A percentile compares a stretch with the other conserved stretches of the same genome.
These are phyloP conservation scores for Zancudomyces culisetae DNA, from an alignment of 371 early-diverging fungal genomes.

Conservation along the genomic window DNA sequence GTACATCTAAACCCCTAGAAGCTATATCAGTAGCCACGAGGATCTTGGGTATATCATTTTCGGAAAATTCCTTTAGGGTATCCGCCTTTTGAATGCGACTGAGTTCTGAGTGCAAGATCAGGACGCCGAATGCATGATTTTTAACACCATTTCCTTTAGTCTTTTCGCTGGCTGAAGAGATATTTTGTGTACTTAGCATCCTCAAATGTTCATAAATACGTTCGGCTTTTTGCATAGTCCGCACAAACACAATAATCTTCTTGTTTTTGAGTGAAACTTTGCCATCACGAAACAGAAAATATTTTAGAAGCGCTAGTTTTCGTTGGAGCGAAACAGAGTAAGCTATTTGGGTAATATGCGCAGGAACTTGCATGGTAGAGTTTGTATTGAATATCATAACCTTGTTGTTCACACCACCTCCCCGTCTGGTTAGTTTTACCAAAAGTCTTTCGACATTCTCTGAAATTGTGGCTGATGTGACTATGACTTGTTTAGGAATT, in stretches of 20 bases:
- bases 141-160: slow-evolving; percentile 2
- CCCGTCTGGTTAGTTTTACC: neutral
- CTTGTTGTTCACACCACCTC: no score
- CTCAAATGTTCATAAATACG: neutral
- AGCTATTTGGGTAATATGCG: slow-evolving; percentile 1
- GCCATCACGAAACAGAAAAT: slow-evolving; percentile 2
- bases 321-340: slow-evolving; percentile 4
- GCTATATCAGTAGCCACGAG: slow-evolving; percentile 89
- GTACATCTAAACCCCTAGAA: slow-evolving; percentile 80
- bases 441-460: neutral
- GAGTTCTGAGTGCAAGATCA: no score
- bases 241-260: slow-evolving; percentile 5
- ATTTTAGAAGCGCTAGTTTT: slow-evolving; percentile 2
- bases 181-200: neutral
- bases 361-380: neutral
- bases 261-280: slow-evolving; percentile 5
- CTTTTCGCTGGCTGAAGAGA: neutral
- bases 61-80: no score
- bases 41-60: slow-evolving; percentile 8
- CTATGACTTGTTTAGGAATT: slow-evolving; percentile 1
- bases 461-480: slow-evolving; percentile 4
- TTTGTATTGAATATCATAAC: slow-evolving; percentile 2
- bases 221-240: slow-evolving; percentile 4
- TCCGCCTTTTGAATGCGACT: no score
- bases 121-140: neutral